These are phyloP conservation scores for Yamadazyma trypodendri DNA, from an alignment of 1,139 yeast genomes.

Conservation along the genomic window DNA sequence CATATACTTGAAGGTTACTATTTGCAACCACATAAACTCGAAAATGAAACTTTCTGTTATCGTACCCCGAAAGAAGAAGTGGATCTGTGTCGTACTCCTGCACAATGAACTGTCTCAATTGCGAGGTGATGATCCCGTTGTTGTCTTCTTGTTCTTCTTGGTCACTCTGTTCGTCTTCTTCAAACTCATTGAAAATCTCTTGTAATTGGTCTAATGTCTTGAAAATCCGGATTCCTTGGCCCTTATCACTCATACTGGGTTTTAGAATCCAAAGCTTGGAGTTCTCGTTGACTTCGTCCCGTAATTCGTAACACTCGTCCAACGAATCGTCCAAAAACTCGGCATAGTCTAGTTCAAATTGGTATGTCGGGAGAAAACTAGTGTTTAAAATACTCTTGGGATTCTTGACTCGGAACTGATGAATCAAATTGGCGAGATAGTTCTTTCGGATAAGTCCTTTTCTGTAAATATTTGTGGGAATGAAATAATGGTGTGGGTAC, in stretches of 20 bases:
- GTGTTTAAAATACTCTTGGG: conserved; percentile 60
- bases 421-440: conserved; percentile 77
- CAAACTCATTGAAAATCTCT: conserved; percentile 78
- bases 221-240: conserved; percentile 89
- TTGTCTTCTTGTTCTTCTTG: conserved; percentile 43
- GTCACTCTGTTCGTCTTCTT: conserved; percentile 58
- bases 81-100: conserved; percentile 77
- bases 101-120: conserved; percentile 84
- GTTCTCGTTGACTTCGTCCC: conserved; percentile 68
- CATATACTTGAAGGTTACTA: conserved; percentile 75
- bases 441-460: conserved; percentile 91
- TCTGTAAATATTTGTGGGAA: conserved; percentile 80
- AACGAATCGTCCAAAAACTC: conserved; percentile 91
- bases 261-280: conserved; percentile 83
- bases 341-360: conserved; percentile 91
- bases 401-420: conserved; percentile 68
- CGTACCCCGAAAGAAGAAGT: conserved; percentile 57
- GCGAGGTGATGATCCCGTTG: conserved; percentile 76
- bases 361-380: conserved; percentile 74
- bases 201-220: conserved; percentile 77
- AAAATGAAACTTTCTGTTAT: conserved; percentile 80
- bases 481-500: conserved; percentile 48
- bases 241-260: conserved; percentile 96
- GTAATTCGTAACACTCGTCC: conserved; percentile 86
- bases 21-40: conserved; percentile 79